Evolutionary conservation across 2,329 filamentous ascomycete species (phyloP), one percentile per base, ranked within the genome.

Genomic region (Phialocephala sp.): DNA sequence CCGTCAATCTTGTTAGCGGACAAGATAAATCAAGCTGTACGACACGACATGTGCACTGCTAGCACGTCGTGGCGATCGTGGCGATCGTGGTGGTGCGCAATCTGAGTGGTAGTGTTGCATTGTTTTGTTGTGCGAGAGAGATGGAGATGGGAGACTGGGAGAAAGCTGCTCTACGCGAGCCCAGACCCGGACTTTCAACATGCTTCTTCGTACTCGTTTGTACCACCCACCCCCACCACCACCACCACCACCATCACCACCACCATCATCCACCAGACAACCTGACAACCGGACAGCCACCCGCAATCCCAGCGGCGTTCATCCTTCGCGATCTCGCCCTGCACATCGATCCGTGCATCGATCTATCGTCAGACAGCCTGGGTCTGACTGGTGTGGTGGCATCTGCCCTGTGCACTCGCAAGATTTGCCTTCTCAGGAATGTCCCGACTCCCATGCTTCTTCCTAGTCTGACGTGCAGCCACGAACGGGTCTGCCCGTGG

Each of bases 361-460:
- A 2, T 27, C 27, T 32, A 54, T 5, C 14, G 22, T 35, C 50
- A 18, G 50, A 35, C n/a, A 20, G 18, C 41, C 4, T 12, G 41
- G 45, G 47, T 32, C 47, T 52, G 22, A 22, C 22, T 12, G 27
- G 47, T 4, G 22, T 27, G 14, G 22, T 27, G 47, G 22, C 22
- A 27, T 27, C 20, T 32, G 47, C 11, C 50, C 50, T 54, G 50
- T 27, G 24, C 27, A 54, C 20, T 66, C 64, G 64, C 64, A 66
- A 66, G 32, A 22, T 58, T 62, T 39, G 50, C 64, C 60, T 9
- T 8, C 52, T 58, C 50, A 20, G 52, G 64, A 50, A 62, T 59
- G 8, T 18, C 45, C n/a, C n/a, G n/a, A n/a, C n/a, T n/a, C n/a
- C 55, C 45, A 62, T 66, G 60, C 60, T 63, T 62, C 59, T 47